phyloP scores from a whole-genome alignment of 1,139 yeast genomes.

The Suhomyces yuchorum region DNA sequence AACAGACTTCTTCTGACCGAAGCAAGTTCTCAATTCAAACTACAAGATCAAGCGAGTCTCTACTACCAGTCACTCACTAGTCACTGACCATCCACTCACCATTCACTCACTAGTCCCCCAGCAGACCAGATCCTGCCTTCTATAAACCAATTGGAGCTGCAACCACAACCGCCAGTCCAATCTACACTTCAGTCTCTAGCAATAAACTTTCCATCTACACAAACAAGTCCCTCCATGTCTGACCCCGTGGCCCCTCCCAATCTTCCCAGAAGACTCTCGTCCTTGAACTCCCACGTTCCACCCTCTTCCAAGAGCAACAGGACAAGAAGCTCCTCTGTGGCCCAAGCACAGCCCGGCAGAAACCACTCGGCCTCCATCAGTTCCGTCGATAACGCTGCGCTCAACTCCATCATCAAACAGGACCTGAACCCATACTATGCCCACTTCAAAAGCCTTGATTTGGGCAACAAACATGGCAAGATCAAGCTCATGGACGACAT shows the following conservation, averaged over 20 bases:
- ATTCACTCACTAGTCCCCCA: no score
- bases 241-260: neutral
- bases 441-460: slow-evolving; percentile 7
- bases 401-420: slow-evolving; percentile 18
- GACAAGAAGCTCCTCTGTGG: neutral
- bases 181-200: no score
- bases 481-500: slow-evolving; percentile 28
- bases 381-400: slow-evolving; percentile 18
- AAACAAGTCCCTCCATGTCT: neutral
- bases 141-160: no score
- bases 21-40: no score
- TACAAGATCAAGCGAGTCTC: no score
- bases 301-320: neutral
- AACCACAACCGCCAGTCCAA: no score
- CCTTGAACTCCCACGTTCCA: neutral
- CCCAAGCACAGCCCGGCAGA: slow-evolving; percentile 8
- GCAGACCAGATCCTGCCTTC: no score
- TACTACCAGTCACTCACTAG: no score
- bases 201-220: no score
- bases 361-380: slow-evolving; percentile 23
- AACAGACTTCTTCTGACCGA: no score
- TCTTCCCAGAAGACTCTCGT: neutral
- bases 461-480: slow-evolving; percentile 16
- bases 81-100: no score
- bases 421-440: slow-evolving; percentile 16